phyloP scores from a whole-genome alignment of 2,329 filamentous ascomycete species.

The Aspergillus novofumigatus region DNA sequence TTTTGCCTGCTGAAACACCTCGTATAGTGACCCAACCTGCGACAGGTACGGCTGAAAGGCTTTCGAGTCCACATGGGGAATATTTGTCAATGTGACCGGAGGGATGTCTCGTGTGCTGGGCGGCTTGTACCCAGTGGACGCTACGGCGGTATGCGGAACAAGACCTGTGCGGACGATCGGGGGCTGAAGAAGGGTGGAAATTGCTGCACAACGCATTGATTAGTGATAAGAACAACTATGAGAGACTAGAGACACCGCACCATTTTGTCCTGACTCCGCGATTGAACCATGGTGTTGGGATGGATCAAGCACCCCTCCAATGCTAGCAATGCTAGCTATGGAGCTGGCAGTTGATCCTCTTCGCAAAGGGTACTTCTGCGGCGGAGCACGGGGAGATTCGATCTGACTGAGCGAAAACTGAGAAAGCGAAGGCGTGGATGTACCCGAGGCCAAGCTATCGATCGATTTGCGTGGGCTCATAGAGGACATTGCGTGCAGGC shows the following conservation, averaged over 20 bases:
- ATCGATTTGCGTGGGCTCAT: constrained; percentile 61
- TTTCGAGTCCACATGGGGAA: constrained; percentile 71
- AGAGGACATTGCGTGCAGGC: constrained; percentile 54
- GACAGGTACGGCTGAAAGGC: constrained; percentile 81
- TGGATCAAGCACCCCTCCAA: constrained; percentile 77
- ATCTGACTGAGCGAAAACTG: constrained; percentile 44
- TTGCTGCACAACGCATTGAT: constrained; percentile 53
- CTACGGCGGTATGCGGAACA: constrained; percentile 66
- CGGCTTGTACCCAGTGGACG: constrained; percentile 70
- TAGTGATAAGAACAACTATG: not conserved
- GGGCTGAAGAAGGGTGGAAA: constrained; percentile 87
- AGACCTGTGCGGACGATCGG: constrained; percentile 87
- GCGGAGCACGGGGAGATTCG: constrained; percentile 33
- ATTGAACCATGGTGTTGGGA: constrained; percentile 57
- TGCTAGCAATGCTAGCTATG: constrained; percentile 77
- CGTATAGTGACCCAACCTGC: constrained; percentile 82
- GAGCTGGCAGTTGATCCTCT: constrained; percentile 85
- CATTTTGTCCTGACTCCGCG: constrained; percentile 78
- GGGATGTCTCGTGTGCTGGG: constrained; percentile 88
- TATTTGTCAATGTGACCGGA: constrained; percentile 84
- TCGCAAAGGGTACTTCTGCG: constrained; percentile 43
- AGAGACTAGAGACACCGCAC: constrained; percentile 36
- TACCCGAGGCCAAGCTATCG: constrained; percentile 58
- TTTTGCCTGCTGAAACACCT: constrained; percentile 80
- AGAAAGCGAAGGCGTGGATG: constrained; percentile 48